A percentile compares a stretch with the other conserved stretches of the same genome.
Evolutionary conservation across 305 asterid species (phyloP).

Genomic region (Coffea humblotiana): DNA sequence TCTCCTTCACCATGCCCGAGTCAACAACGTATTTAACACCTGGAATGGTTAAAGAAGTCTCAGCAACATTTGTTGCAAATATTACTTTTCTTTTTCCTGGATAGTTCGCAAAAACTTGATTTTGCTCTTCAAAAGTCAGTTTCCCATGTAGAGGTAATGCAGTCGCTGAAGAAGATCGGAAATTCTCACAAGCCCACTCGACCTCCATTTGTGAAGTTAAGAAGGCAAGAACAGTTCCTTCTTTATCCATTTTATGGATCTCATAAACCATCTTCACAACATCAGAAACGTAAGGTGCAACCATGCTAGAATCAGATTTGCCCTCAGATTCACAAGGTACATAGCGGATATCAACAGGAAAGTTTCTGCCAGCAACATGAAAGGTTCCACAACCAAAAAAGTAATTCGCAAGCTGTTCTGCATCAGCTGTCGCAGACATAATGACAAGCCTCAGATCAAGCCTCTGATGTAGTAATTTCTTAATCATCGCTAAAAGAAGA

Average conservation of each 20-base stretch:
- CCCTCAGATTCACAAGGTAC: constrained; percentile 53
- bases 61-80: constrained; percentile 88
- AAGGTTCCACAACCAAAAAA: constrained; percentile 66
- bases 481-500: constrained; percentile 80
- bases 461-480: constrained; percentile 65
- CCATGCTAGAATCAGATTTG: constrained; percentile 32
- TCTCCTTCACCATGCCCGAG: constrained; percentile 85
- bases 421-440: constrained; percentile 96
- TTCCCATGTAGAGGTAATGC: constrained; percentile 88
- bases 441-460: constrained; percentile 70
- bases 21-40: constrained; percentile 89
- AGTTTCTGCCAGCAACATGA: constrained; percentile 71
- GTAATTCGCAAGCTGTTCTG: constrained; percentile 69
- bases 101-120: constrained; percentile 52
- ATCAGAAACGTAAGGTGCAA: constrained; percentile 67
- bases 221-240: constrained; percentile 87
- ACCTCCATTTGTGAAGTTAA: constrained; percentile 95
- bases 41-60: constrained; percentile 93
- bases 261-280: constrained; percentile 61
- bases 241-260: constrained; percentile 57
- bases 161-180: constrained; percentile 48
- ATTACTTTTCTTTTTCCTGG: constrained; percentile 80
- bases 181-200: constrained; percentile 89
- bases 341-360: constrained; percentile 75
- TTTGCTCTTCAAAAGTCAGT: constrained; percentile 79